Evolutionary conservation across 2,329 filamentous ascomycete species (phyloP), one percentile per base, ranked within the genome.

Genomic region (Orbilia blumenaviensis): DNA sequence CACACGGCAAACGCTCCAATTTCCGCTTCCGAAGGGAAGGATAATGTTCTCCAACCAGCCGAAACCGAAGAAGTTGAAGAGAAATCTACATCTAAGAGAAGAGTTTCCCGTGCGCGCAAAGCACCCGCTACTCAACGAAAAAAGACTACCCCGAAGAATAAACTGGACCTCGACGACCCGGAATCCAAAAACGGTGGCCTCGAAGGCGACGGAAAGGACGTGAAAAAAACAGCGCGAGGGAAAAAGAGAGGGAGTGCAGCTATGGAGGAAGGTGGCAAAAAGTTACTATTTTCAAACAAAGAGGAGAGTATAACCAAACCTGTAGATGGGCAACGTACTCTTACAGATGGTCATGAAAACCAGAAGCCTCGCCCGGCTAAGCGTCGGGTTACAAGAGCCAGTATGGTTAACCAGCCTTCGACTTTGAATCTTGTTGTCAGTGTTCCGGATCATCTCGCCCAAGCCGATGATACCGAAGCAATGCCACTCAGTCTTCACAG

Each of bases 241-340:
- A 89, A 86, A 81, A 93, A 92, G 81, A 86, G 90, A 75, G 82
- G 84, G 2, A 92, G 89, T 27, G 71, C 63, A 9, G 67, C 61
- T 5, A 63, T 67, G 27, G 77, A 73, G 21, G 8, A 83, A 89
- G 50, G 78, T 7, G 76, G 36, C 10, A 54, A 54, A 29, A 64
- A 41, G 32, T 38, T 52, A 6, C 46, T 64, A 16, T 58, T 58
- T 14, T 5, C 41, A 16, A 25, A 23, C 36, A 32, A 52, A 8
- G 38, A 66, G 1, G 72, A 58, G 2, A 23, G 23, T n/a, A 36
- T 21, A 14, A 18, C 46, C 8, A 42, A 48, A 14, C n/a, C 27
- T 38, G 29, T 69, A 3, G 32, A 69, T 16, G 29, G 12, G 16
- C 34, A 76, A n/a, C 44, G 18, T 21, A 9, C 36, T 27, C 27